Evolutionary conservation across 164 flowering plant species (phyloP).

Genomic region (Macadamia integrifolia): DNA sequence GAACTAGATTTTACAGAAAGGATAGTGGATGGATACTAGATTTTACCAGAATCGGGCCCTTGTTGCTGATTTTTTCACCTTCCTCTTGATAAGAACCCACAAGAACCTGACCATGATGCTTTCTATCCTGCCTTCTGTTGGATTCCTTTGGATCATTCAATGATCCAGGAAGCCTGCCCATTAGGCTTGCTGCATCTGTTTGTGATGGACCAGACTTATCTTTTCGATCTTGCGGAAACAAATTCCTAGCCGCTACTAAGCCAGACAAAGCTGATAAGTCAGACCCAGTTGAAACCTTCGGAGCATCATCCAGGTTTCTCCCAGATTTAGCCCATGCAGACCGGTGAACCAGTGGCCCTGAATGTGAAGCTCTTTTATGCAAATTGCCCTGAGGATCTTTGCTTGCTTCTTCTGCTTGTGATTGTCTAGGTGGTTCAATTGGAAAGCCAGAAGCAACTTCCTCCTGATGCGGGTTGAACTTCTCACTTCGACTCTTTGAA

Average conservation of each 20-base stretch:
- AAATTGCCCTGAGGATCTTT: slow-evolving; percentile 38
- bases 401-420: slow-evolving; percentile 52
- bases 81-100: slow-evolving; percentile 38
- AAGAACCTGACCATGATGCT: slow-evolving; percentile 27
- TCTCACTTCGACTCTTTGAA: slow-evolving; percentile 87
- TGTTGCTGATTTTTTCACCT: slow-evolving; percentile 46
- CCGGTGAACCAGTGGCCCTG: slow-evolving; percentile 81
- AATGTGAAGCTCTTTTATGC: slow-evolving; percentile 82
- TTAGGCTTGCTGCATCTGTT: slow-evolving; percentile 39
- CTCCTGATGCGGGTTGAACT: slow-evolving; percentile 77
- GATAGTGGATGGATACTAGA: background rate
- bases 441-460: slow-evolving; percentile 98
- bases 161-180: slow-evolving; percentile 61
- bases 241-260: slow-evolving; percentile 64
- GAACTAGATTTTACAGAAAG: background rate
- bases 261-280: slow-evolving; percentile 56
- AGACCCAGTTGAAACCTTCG: slow-evolving; percentile 55
- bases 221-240: slow-evolving; percentile 50
- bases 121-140: slow-evolving; percentile 38
- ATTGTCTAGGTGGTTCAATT: slow-evolving; percentile 90
- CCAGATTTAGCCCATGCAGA: slow-evolving; percentile 73
- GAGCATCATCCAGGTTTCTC: slow-evolving; percentile 57
- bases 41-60: slow-evolving; percentile 65
- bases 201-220: slow-evolving; percentile 49
- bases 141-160: slow-evolving; percentile 57